These are phyloP conservation scores for Curvularia lunata DNA, from an alignment of 2,329 filamentous ascomycete genomes.

Conservation along the genomic window DNA sequence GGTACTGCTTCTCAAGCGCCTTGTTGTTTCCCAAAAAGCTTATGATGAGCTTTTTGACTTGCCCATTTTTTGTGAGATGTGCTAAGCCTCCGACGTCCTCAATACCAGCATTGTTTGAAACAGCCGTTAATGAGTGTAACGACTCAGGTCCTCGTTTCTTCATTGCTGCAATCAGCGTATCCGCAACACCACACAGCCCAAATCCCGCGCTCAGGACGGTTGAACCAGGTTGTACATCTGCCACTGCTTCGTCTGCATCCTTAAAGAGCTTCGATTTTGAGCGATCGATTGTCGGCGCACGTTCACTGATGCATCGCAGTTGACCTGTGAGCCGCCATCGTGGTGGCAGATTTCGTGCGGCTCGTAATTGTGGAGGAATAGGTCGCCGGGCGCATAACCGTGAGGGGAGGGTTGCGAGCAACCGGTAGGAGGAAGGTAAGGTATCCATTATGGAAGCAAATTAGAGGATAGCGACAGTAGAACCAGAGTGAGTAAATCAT, in stretches of 20 bases:
- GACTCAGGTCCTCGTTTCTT: slow-evolving; percentile 38
- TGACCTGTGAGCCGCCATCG: slow-evolving; percentile 35
- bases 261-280: slow-evolving; percentile 47
- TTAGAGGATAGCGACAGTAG: background rate
- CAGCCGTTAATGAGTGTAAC: slow-evolving; percentile 65
- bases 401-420: slow-evolving; percentile 38
- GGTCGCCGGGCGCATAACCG: slow-evolving; percentile 36
- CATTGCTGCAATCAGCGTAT: slow-evolving; percentile 49
- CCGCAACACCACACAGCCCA: slow-evolving; percentile 49
- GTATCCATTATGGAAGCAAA: slow-evolving; percentile 35
- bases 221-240: slow-evolving; percentile 46
- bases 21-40: slow-evolving; percentile 82
- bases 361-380: slow-evolving; percentile 37
- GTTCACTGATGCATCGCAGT: slow-evolving; percentile 31
- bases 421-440: slow-evolving; percentile 36
- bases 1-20: slow-evolving; percentile 73
- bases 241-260: slow-evolving; percentile 47
- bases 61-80: slow-evolving; percentile 70
- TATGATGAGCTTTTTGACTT: slow-evolving; percentile 74
- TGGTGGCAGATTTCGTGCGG: slow-evolving; percentile 23
- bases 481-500: slow-evolving; percentile 5
- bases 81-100: slow-evolving; percentile 70
- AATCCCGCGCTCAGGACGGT: slow-evolving; percentile 50
- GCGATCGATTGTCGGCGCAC: slow-evolving; percentile 43
- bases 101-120: slow-evolving; percentile 81